Percentiles rank a stretch among this genome's conserved stretches.
phyloP scores from a whole-genome alignment of 1,284 basidiomycete species.

The Leccinum pachyderme region DNA sequence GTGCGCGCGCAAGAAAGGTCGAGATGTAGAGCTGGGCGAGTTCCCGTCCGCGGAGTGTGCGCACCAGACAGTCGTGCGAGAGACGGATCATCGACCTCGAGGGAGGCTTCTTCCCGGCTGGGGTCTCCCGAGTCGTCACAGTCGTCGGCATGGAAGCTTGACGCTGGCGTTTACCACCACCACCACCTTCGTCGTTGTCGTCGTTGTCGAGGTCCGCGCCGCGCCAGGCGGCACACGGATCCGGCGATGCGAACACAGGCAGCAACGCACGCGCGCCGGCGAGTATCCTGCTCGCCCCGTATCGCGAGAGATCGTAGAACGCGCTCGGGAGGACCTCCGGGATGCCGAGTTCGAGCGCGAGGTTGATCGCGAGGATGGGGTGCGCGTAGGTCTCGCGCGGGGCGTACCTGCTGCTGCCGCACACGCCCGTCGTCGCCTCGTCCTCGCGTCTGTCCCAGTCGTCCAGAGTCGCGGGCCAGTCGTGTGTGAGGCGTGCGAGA shows the following conservation, averaged over 20 bases:
- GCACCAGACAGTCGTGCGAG: conserved; percentile 45
- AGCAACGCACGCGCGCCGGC: conserved; percentile 39
- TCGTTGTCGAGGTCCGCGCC: background rate
- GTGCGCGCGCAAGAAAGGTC: conserved; percentile 56
- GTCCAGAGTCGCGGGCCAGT: conserved; percentile 62
- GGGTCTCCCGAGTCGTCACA: background rate
- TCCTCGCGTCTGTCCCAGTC: conserved; percentile 66
- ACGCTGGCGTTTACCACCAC: background rate
- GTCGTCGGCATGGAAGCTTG: background rate
- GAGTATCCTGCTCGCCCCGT: conserved; percentile 66
- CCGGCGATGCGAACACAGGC: conserved; percentile 29
- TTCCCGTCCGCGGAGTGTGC: conserved; percentile 62
- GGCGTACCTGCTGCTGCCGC: conserved; percentile 44
- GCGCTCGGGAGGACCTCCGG: conserved; percentile 58
- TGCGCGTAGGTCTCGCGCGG: conserved; percentile 51
- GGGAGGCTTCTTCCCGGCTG: background rate
- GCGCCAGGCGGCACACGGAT: conserved; percentile 15
- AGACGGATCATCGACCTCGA: conserved; percentile 32
- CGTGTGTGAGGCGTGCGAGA: conserved; percentile 50
- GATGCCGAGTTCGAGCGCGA: conserved; percentile 61
- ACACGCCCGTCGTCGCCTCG: conserved; percentile 42
- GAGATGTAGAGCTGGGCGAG: conserved; percentile 58
- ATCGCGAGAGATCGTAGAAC: conserved; percentile 70
- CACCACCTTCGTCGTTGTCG: background rate
- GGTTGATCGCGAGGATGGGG: conserved; percentile 60